These are phyloP conservation scores for Powellomyces hirtus DNA, from an alignment of 192 early-diverging fungal species.

Conservation along the genomic window DNA sequence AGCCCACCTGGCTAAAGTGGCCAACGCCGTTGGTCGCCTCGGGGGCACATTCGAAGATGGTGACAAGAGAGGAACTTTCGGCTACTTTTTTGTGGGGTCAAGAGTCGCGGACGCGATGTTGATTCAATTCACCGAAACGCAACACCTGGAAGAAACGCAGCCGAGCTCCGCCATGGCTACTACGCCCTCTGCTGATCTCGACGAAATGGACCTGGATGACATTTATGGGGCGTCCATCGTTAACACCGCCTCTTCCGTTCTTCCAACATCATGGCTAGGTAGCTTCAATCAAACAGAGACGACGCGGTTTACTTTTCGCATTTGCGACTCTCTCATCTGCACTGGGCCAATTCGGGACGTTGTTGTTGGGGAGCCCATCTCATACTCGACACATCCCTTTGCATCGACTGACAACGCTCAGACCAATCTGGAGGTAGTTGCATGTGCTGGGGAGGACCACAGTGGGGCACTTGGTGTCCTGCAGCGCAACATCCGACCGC, in stretches of 20 bases:
- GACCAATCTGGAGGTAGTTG: conserved; percentile 55
- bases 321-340: conserved; percentile 75
- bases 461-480: conserved; percentile 60
- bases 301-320: conserved; percentile 55
- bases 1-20: background rate
- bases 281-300: background rate
- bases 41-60: conserved; percentile 11
- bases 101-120: conserved; percentile 68
- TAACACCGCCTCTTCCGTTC: background rate
- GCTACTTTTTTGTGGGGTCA: conserved; percentile 72
- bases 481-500: conserved; percentile 60
- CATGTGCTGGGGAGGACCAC: conserved; percentile 56
- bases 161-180: background rate
- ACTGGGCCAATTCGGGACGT: conserved; percentile 76
- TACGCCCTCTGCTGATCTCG: background rate
- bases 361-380: conserved; percentile 63
- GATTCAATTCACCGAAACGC: conserved; percentile 56
- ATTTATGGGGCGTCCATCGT: conserved; percentile 7
- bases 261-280: background rate
- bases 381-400: conserved; percentile 30
- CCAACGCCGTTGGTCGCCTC: conserved; percentile 2
- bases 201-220: conserved; percentile 5
- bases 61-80: conserved; percentile 12
- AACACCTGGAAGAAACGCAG: background rate
- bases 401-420: conserved; percentile 15